Evolutionary conservation across 1,139 yeast species (phyloP).

Genomic region (Sugiyamaella novakii): DNA sequence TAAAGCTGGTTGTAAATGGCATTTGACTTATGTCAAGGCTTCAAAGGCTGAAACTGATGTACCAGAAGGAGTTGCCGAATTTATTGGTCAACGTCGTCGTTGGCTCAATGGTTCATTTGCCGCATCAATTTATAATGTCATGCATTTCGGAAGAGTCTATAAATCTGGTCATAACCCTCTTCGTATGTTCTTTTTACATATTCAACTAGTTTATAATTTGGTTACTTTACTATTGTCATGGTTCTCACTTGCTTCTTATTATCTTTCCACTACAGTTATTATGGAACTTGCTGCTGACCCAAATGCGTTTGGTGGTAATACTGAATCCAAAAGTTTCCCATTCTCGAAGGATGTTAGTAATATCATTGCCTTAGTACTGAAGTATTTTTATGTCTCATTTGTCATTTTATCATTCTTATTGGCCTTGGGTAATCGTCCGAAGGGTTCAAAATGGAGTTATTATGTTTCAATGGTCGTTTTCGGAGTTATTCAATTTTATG

Average conservation of each 20-base stretch:
- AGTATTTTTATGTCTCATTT: conserved; percentile 42
- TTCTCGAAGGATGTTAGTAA: conserved; percentile 36
- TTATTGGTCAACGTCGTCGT: conserved; percentile 87
- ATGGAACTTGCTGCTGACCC: conserved; percentile 48
- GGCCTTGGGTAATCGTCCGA: conserved; percentile 49
- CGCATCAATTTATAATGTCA: conserved; percentile 83
- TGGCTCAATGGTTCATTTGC: conserved; percentile 98
- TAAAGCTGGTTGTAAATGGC: conserved; percentile 78
- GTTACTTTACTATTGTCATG: conserved; percentile 69
- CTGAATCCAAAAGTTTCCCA: conserved; percentile 39
- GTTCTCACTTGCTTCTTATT: conserved; percentile 82
- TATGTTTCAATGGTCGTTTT: conserved; percentile 41
- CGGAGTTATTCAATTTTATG: conserved; percentile 46
- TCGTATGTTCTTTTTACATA: conserved; percentile 69
- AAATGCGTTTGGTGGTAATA: conserved; percentile 37
- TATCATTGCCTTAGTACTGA: conserved; percentile 42
- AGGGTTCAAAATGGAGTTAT: conserved; percentile 44
- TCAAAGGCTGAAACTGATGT: conserved; percentile 97
- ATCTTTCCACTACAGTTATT: conserved; percentile 64
- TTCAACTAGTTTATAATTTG: conserved; percentile 79
- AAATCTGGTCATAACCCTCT: conserved; percentile 70
- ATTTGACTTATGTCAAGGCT: conserved; percentile 80
- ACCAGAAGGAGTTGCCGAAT: conserved; percentile 83
- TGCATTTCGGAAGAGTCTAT: conserved; percentile 74
- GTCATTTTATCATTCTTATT: conserved; percentile 45